Base-by-base conservation (phyloP, 2,329 filamentous ascomycete genomes). In the Purpureocillium lavendulum region DNA sequence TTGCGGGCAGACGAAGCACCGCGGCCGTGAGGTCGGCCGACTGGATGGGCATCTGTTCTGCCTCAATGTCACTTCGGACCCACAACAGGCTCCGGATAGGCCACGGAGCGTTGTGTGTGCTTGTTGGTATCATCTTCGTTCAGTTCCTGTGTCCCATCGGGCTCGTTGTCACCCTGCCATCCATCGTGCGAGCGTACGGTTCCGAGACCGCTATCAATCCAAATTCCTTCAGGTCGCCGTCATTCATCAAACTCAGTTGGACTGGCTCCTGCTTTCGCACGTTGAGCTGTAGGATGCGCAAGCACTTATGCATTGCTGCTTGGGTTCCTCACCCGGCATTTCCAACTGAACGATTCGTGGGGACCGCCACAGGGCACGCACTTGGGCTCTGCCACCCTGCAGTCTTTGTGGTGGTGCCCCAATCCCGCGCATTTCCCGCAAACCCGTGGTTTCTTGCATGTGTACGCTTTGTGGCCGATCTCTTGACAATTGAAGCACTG, bases 81-180 rank as follows among this genome's bases (percentile, higher is more conserved):
- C 26, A 29, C 8, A 29, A 12, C 7, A 29, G 7, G 26, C 26
- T 29, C 8, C 26, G 26, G 12, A 29, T 29, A 7, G 26, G 26
- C 26, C 26, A 29, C 12, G 12, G 26, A 12, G 8, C 26, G 26
- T 29, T 29, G 12, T 12, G 26, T 8, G 12, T 12, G 12, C 26
- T 8, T 28, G 40, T 38, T 24, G 36, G 40, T 38, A 38, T 38
- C 31, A 42, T 38, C 33, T 30, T 39, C 14, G 36, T 42, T 36
- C 36, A 39, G 28, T 31, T 42, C 13, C 16, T 35, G 26, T 42
- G 36, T 9, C 14, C n/a, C 12, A n/a, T 30, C 7, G 36, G 40
- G 12, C 13, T 29, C 26, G 26, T 29, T 12, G 12, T 7, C 26
- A 29, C 26, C 26, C 12, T 29, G 7, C 26, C 26, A 12, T 29